A percentile compares a stretch with the other conserved stretches of the same genome.
phyloP scores from a whole-genome alignment of 768 basidiomycete species.

The Cystofilobasidium capitatum region DNA sequence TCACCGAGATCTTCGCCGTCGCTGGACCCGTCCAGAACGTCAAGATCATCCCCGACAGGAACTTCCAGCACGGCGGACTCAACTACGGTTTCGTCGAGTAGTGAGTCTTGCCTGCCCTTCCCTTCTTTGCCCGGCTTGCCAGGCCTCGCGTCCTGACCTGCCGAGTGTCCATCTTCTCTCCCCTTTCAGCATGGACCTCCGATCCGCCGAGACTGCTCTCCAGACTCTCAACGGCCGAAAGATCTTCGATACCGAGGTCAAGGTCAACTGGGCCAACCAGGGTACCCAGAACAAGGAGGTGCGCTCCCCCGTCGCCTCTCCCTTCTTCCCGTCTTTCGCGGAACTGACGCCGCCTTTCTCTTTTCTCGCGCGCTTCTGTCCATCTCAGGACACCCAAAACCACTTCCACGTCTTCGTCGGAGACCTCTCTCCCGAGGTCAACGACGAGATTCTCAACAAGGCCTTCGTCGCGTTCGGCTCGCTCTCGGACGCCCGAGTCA shows the following conservation, averaged over 20 bases:
- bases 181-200: constrained; percentile 64
- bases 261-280: constrained; percentile 99
- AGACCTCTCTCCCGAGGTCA: constrained; percentile 98
- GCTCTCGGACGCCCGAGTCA: constrained; percentile 87
- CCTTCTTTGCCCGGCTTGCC: not conserved
- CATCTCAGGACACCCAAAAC: constrained; percentile 64
- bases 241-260: constrained; percentile 98
- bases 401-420: constrained; percentile 99
- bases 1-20: constrained; percentile 65
- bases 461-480: constrained; percentile 96
- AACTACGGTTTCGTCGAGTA: constrained; percentile 99
- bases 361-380: not conserved
- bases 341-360: not conserved
- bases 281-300: constrained; percentile 81
- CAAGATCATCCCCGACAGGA: constrained; percentile 99
- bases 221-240: constrained; percentile 97
- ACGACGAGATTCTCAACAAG: constrained; percentile 90
- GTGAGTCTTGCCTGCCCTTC: constrained; percentile 17
- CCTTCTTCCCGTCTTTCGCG: not conserved
- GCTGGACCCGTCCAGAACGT: constrained; percentile 96
- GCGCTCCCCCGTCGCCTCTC: not conserved
- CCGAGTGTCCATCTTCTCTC: not conserved
- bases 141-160: not conserved
- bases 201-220: constrained; percentile 95
- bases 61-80: constrained; percentile 97